These are phyloP conservation scores for Corylus americana DNA, from an alignment of 306 rosid species.

Conservation along the genomic window DNA sequence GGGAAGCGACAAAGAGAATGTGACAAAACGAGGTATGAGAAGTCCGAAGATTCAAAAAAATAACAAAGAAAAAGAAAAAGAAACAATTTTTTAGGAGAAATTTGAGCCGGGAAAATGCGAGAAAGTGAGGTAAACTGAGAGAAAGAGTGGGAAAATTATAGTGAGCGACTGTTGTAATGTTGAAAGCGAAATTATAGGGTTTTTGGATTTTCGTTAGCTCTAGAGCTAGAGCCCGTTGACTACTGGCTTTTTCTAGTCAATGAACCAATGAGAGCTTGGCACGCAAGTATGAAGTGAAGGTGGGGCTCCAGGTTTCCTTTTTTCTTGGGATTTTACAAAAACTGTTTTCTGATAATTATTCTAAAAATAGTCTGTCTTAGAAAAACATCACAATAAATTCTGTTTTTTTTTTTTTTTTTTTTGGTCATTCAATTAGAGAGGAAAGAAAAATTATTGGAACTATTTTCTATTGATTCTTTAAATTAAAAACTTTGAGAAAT, in stretches of 20 bases:
- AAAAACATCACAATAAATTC: too few relatives aligned
- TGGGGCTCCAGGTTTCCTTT: not conserved
- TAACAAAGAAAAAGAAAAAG: not conserved
- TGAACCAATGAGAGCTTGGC: constrained; percentile 1
- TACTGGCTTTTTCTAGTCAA: constrained; percentile 6
- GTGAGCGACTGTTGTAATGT: constrained; percentile 4
- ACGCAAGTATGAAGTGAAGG: not conserved
- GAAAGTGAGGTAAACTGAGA: constrained; percentile 35
- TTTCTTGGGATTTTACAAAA: not conserved
- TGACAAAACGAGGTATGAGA: constrained; percentile 3
- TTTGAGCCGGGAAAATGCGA: constrained; percentile 53
- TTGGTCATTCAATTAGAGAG: too few relatives aligned
- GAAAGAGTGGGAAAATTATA: constrained; percentile 17
- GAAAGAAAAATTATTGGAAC: too few relatives aligned
- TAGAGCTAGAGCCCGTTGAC: not conserved
- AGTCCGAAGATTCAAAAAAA: constrained; percentile 19
- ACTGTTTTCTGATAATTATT: too few relatives aligned
- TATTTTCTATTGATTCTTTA: too few relatives aligned
- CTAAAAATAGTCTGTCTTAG: too few relatives aligned
- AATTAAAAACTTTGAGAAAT: too few relatives aligned
- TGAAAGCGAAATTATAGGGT: constrained; percentile 1
- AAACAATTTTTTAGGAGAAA: constrained; percentile 19
- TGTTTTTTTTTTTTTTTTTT: too few relatives aligned
- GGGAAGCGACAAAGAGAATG: constrained; percentile 11
- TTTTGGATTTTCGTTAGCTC: not conserved